Evolutionary conservation across 1,284 basidiomycete species (phyloP).

Genomic region (Ganoderma leucocontextum): DNA sequence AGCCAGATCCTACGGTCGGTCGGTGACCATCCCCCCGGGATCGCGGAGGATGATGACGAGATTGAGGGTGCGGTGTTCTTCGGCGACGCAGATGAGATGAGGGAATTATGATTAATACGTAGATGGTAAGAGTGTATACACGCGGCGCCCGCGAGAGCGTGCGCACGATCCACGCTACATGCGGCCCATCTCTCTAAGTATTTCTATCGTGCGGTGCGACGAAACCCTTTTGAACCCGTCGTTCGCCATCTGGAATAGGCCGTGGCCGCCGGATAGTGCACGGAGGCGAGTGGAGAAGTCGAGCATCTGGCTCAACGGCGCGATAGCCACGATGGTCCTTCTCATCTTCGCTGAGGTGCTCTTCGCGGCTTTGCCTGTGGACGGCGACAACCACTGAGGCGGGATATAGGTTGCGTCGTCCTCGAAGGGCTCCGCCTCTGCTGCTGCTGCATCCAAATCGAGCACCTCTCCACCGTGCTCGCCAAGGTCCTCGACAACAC

Average conservation of each 20-base stretch:
- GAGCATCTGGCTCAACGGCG: constrained; percentile 82
- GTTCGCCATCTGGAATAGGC: constrained; percentile 79
- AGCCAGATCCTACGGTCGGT: constrained; percentile 74
- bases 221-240: constrained; percentile 79
- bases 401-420: constrained; percentile 77
- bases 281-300: constrained; percentile 83
- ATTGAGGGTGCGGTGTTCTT: constrained; percentile 77
- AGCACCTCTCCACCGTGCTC: constrained; percentile 79
- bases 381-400: constrained; percentile 76
- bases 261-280: constrained; percentile 84
- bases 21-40: constrained; percentile 60
- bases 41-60: constrained; percentile 77
- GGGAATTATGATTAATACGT: constrained; percentile 54
- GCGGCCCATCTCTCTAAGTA: constrained; percentile 79
- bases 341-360: constrained; percentile 50
- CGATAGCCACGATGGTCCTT: constrained; percentile 71
- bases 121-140: not conserved
- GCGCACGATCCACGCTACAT: constrained; percentile 39
- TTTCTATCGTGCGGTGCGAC: constrained; percentile 67
- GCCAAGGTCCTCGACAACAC: constrained; percentile 78
- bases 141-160: not conserved
- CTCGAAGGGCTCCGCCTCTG: constrained; percentile 56
- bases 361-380: constrained; percentile 51
- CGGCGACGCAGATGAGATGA: constrained; percentile 80
- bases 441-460: constrained; percentile 62